These are phyloP conservation scores for Emmonsiellopsis sp. DNA, from an alignment of 2,329 filamentous ascomycete genomes.

Conservation along the genomic window DNA sequence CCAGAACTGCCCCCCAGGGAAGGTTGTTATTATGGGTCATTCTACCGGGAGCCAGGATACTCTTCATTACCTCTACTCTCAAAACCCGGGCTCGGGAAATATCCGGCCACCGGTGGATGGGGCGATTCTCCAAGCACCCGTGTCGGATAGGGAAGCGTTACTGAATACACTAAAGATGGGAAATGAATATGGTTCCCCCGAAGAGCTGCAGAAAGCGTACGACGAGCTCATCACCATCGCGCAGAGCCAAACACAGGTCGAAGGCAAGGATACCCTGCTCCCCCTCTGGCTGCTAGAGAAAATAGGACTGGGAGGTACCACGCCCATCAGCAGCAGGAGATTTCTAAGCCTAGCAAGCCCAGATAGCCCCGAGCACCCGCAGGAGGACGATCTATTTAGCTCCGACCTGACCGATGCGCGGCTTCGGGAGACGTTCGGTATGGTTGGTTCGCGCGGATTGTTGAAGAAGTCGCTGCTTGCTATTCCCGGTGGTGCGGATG, in stretches of 20 bases:
- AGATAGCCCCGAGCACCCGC: constrained; percentile 46
- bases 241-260: constrained; percentile 15
- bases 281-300: constrained; percentile 25
- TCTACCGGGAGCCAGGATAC: constrained; percentile 62
- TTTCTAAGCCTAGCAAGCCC: constrained; percentile 50
- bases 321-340: constrained; percentile 47
- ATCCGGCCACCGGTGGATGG: constrained; percentile 51
- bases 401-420: constrained; percentile 57
- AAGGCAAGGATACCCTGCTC: constrained; percentile 21
- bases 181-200: constrained; percentile 7
- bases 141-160: constrained; percentile 62
- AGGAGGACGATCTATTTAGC: constrained; percentile 84
- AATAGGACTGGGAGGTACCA: constrained; percentile 23
- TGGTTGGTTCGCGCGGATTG: constrained; percentile 28
- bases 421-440: constrained; percentile 57
- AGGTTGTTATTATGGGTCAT: constrained; percentile 60
- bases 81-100: constrained; percentile 29
- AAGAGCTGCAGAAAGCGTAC: constrained; percentile 17
- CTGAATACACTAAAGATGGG: constrained; percentile 26
- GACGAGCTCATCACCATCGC: constrained; percentile 27
- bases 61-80: constrained; percentile 51
- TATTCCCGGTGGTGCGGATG: constrained; percentile 39
- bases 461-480: constrained; percentile 33
- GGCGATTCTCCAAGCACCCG: constrained; percentile 69
- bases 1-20: constrained; percentile 25